Evolutionary conservation across 495 filamentous ascomycete species (phyloP).

Genomic region (Stereocaulon alpinum): DNA sequence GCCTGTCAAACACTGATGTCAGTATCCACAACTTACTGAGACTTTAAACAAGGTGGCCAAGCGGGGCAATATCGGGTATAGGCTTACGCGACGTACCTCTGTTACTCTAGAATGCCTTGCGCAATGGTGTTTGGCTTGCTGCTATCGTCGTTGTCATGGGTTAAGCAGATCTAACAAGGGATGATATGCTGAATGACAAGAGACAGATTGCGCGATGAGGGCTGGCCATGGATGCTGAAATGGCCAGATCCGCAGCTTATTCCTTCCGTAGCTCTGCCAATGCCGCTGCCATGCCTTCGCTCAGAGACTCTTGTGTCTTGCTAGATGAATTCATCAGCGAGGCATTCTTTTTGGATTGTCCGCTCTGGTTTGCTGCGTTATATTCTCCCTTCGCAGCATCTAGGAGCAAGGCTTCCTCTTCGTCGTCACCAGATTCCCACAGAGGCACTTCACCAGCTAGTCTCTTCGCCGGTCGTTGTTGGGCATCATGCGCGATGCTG

Average conservation of each 20-base stretch:
- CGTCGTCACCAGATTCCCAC: constrained; percentile 26
- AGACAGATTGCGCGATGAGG: too few species aligned
- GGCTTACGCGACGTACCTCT: background rate
- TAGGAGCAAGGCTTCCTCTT: constrained; percentile 31
- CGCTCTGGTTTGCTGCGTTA: background rate
- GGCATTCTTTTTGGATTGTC: background rate
- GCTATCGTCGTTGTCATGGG: background rate
- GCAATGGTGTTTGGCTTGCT: background rate
- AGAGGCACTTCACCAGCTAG: constrained; percentile 25
- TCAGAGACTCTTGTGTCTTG: constrained; percentile 31
- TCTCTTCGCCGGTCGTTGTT: constrained; percentile 22
- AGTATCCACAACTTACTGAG: too few species aligned
- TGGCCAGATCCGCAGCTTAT: constrained; percentile 6
- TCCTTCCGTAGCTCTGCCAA: constrained; percentile 42
- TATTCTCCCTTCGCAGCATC: constrained; percentile 36
- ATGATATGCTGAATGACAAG: too few species aligned
- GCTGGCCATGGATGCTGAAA: background rate
- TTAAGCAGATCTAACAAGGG: background rate
- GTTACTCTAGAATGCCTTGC: background rate
- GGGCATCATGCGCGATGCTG: constrained; percentile 18
- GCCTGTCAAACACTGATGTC: too few species aligned
- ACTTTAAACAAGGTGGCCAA: background rate
- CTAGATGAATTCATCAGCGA: constrained; percentile 17
- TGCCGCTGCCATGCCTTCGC: constrained; percentile 47
- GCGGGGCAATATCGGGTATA: background rate